Conservation (phyloP, 1,284 basidiomycete genomes). For the Puccinia horiana region DNA sequence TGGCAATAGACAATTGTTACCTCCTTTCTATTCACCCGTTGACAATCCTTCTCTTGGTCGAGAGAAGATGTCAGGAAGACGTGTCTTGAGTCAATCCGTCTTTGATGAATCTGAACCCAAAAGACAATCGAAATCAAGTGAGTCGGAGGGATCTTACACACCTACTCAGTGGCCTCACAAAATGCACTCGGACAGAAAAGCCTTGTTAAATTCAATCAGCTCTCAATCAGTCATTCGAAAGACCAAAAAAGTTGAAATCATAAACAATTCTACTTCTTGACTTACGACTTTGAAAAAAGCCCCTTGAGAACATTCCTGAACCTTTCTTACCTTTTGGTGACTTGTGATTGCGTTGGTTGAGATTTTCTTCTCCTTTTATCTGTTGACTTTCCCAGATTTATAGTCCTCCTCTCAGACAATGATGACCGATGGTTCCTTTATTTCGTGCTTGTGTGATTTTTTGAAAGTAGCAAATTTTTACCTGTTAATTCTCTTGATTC, state of each 20-base stretch:
- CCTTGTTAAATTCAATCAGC: not conserved
- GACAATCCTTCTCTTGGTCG: not conserved
- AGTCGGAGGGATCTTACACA: not conserved
- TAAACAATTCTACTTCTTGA: constrained; percentile 8
- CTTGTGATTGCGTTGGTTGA: not conserved
- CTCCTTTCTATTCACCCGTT: not conserved
- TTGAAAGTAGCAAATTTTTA: too few species aligned
- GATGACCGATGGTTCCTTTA: too few species aligned
- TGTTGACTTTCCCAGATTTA: not conserved
- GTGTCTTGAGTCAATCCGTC: not conserved
- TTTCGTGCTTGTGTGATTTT: too few species aligned
- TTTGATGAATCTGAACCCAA: not conserved
- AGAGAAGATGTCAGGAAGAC: not conserved
- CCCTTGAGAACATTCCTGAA: not conserved
- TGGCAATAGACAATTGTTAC: too few species aligned
- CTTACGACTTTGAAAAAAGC: not conserved
- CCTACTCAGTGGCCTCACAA: not conserved
- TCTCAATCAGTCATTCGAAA: constrained; percentile 14
- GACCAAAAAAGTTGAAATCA: not conserved
- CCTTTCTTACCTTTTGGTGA: not conserved
- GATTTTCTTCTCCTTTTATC: not conserved
- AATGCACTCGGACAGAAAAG: not conserved
- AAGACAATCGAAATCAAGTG: not conserved
- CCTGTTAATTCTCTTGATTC: too few species aligned
- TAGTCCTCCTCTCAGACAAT: not conserved